phyloP scores from a whole-genome alignment of 306 rosid genomes.

The Cyclanthera cordifolia region DNA sequence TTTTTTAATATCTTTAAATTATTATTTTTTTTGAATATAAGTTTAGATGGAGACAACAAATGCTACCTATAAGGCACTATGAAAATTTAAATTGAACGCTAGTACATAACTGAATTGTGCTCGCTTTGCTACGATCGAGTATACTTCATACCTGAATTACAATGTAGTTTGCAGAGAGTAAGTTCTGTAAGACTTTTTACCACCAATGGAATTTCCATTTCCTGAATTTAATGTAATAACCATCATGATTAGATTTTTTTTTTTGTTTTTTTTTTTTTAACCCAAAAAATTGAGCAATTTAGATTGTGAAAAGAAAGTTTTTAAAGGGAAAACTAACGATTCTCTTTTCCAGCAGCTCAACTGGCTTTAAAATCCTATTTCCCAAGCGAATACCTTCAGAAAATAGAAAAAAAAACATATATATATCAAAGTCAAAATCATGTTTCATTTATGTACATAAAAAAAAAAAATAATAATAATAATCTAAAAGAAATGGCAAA shows the following conservation, averaged over 20 bases:
- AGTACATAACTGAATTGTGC: too few relatives aligned
- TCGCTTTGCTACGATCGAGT: too few relatives aligned
- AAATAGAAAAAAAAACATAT: neutral
- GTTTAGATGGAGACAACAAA: too few relatives aligned
- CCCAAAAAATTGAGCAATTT: neutral
- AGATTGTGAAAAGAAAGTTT: neutral
- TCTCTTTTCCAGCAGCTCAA: conserved; percentile 23
- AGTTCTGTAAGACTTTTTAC: conserved; percentile 17
- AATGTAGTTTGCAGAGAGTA: conserved; percentile 26
- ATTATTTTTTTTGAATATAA: too few relatives aligned
- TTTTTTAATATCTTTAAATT: too few relatives aligned
- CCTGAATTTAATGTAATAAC: conserved; percentile 19
- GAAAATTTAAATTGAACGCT: too few relatives aligned
- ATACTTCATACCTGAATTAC: conserved; percentile 63
- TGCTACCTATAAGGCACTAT: too few relatives aligned
- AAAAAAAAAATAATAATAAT: neutral
- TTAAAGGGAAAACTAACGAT: conserved; percentile 26
- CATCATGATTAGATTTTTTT: neutral
- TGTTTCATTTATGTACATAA: neutral
- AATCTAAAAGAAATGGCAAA: neutral
- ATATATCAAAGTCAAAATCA: too few relatives aligned
- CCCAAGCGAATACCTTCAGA: conserved; percentile 58
- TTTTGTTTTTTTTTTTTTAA: too few relatives aligned
- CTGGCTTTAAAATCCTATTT: conserved; percentile 26
- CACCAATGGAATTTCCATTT: conserved; percentile 19